Evolutionary conservation across 139 green algal genomes (phyloP).

Genomic region (Coelastrella sp.): DNA sequence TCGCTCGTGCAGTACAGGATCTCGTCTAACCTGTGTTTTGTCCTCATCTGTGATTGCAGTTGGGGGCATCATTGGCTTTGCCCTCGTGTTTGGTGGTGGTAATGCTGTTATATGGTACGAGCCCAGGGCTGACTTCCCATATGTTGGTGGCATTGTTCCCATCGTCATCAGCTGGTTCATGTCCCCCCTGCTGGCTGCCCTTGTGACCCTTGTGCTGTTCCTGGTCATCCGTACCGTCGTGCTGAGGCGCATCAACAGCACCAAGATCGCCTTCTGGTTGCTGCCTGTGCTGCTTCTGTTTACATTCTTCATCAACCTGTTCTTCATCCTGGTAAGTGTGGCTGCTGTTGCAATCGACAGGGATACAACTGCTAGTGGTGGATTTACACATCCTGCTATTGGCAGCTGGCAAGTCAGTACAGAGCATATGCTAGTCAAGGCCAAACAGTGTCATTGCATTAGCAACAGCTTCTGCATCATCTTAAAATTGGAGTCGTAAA

Average conservation of each 20-base stretch:
- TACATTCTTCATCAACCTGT: slow-evolving; percentile 44
- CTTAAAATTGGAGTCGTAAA: too few relatives aligned
- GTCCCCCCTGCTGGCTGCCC: slow-evolving; percentile 66
- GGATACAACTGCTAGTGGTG: too few relatives aligned
- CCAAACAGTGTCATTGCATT: not conserved
- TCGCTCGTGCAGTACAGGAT: too few relatives aligned
- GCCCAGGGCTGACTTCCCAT: slow-evolving; percentile 49
- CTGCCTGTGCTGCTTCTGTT: slow-evolving; percentile 59
- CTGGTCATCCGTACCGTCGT: slow-evolving; percentile 49
- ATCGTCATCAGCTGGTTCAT: slow-evolving; percentile 77
- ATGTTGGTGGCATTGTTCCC: slow-evolving; percentile 50
- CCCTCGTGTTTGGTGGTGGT: slow-evolving; percentile 33
- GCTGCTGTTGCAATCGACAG: not conserved
- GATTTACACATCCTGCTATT: too few relatives aligned
- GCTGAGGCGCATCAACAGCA: slow-evolving; percentile 60
- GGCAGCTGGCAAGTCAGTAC: too few relatives aligned
- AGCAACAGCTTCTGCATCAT: too few relatives aligned
- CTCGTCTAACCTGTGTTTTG: not conserved
- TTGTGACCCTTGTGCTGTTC: slow-evolving; percentile 57
- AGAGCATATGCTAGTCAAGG: too few relatives aligned
- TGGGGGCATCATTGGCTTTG: slow-evolving; percentile 53
- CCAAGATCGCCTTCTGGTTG: slow-evolving; percentile 58
- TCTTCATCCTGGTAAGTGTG: slow-evolving; percentile 25
- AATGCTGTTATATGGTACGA: slow-evolving; percentile 36
- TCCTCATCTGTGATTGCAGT: slow-evolving; percentile 36